Evolutionary conservation across 805 yeast species (phyloP), one percentile per base, ranked within the genome.

Genomic region (Candida railenensis): DNA sequence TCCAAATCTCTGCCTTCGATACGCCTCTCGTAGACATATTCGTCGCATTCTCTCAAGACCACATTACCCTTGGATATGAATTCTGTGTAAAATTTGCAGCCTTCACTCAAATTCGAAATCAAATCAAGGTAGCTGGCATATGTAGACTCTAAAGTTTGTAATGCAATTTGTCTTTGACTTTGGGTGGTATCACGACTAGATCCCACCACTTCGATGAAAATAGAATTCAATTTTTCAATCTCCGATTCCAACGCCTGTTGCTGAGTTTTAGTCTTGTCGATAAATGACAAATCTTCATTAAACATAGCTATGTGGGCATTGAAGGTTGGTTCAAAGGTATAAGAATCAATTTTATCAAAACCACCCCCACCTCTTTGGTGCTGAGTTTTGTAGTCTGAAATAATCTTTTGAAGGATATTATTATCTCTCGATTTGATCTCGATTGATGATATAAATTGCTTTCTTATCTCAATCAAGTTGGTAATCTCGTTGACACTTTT

Each of bases 11-110:
- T 64, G 2, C 81, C 85, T 50, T 80, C 81, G 5, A 72, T 55
- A 42, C 85, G 67, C 40, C 89, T 63, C 12, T 65, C 57, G 25
- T 73, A 65, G n/a, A 80, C 76, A 58, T 69, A 85, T 14, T 67
- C 65, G 49, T 78, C 81, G 51, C 84, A 74, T 36, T 77, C 80
- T 12, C 64, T 63, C 36, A 76, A 56, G 18, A 82, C 74, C 2
- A 54, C 62, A 22, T 69, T 65, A 4, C 80, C 73, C 44, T 77
- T 77, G 7, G 61, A 62, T 25, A 75, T 65, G 49, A 88, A 78
- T 44, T 83, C 85, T 34, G 73, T 73, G 66, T 91, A 91, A 58
- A 90, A 90, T 45, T 75, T 74, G 0, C 78, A 55, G 0, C 96
- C 97, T 54, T 85, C 87, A 25, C 75, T 75, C 22, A 89, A 60